phyloP scores from a whole-genome alignment of 768 basidiomycete species.

The Gyrodon lividus region DNA sequence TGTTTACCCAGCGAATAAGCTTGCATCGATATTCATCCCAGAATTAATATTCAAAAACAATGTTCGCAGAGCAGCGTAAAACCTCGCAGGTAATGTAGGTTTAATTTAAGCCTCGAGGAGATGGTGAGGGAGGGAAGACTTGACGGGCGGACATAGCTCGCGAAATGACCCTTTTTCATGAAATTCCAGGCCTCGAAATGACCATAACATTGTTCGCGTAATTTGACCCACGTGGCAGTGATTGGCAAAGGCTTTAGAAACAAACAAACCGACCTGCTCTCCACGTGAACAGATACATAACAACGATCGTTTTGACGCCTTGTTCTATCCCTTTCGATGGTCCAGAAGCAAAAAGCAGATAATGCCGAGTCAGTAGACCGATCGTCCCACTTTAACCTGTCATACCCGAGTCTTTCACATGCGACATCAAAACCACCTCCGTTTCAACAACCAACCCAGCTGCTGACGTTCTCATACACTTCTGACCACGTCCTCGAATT shows the following conservation, averaged over 20 bases:
- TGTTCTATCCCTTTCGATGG: slow-evolving; percentile 20
- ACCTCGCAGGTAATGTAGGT: slow-evolving; percentile 6
- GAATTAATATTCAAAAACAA: slow-evolving; percentile 7
- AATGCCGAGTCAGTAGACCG: slow-evolving; percentile 14
- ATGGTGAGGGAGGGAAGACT: slow-evolving; percentile 17
- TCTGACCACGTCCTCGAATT: slow-evolving; percentile 57
- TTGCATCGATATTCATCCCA: background rate
- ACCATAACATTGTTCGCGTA: no score
- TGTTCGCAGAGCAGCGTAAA: slow-evolving; percentile 13
- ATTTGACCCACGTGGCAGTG: slow-evolving; percentile 22
- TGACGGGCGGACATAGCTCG: slow-evolving; percentile 3
- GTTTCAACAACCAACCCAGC: slow-evolving; percentile 69
- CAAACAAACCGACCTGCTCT: slow-evolving; percentile 12
- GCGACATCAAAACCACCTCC: slow-evolving; percentile 31
- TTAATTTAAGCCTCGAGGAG: slow-evolving; percentile 23
- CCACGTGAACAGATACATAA: slow-evolving; percentile 2
- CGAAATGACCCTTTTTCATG: slow-evolving; percentile 1
- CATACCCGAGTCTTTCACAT: slow-evolving; percentile 25
- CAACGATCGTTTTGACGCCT: background rate
- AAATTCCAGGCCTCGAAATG: background rate
- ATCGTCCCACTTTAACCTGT: slow-evolving; percentile 4
- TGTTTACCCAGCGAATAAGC: background rate
- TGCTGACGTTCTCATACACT: slow-evolving; percentile 74
- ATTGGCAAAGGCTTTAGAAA: slow-evolving; percentile 25
- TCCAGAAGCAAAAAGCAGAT: slow-evolving; percentile 27